phyloP scores from a whole-genome alignment of 2,329 filamentous ascomycete genomes.

The Elsinoe perseae region DNA sequence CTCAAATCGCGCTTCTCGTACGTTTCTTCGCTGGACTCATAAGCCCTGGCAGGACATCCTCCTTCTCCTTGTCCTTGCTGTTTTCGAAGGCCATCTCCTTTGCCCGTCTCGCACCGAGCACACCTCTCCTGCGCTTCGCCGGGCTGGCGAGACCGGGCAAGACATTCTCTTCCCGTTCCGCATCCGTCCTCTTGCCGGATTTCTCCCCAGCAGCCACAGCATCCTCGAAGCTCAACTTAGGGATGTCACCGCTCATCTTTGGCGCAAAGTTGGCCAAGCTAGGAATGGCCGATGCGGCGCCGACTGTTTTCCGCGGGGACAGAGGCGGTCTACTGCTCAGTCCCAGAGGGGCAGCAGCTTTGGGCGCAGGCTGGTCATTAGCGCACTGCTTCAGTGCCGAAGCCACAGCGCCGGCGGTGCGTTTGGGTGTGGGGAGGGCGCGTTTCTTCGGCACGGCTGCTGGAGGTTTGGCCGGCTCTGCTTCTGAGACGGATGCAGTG shows the following conservation, averaged over 20 bases:
- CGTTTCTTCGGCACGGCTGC: background rate
- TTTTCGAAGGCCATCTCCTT: background rate
- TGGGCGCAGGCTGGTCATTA: background rate
- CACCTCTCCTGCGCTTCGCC: slow-evolving; percentile 15
- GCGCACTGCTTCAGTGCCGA: slow-evolving; percentile 3
- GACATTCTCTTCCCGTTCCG: background rate
- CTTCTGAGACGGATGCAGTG: background rate
- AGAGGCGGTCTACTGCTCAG: background rate
- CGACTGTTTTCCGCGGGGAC: background rate
- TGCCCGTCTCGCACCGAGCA: slow-evolving; percentile 8
- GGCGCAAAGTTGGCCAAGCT: slow-evolving; percentile 3
- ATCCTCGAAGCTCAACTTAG: slow-evolving; percentile 9
- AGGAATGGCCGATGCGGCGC: background rate
- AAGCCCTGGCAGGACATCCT: slow-evolving; percentile 18
- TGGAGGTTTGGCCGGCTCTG: background rate
- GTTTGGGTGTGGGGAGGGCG: slow-evolving; percentile 11
- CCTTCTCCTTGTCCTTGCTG: slow-evolving; percentile 13
- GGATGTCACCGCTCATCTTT: background rate
- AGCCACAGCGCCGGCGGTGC: background rate
- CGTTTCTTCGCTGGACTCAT: slow-evolving; percentile 28
- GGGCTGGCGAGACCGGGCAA: slow-evolving; percentile 19
- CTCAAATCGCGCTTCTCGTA: slow-evolving; percentile 22
- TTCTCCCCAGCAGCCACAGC: background rate
- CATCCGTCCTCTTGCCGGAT: background rate
- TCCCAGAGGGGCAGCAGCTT: background rate